These are phyloP conservation scores for Narthecium ossifragum DNA, from an alignment of 106 monocot genomes.

Conservation along the genomic window DNA sequence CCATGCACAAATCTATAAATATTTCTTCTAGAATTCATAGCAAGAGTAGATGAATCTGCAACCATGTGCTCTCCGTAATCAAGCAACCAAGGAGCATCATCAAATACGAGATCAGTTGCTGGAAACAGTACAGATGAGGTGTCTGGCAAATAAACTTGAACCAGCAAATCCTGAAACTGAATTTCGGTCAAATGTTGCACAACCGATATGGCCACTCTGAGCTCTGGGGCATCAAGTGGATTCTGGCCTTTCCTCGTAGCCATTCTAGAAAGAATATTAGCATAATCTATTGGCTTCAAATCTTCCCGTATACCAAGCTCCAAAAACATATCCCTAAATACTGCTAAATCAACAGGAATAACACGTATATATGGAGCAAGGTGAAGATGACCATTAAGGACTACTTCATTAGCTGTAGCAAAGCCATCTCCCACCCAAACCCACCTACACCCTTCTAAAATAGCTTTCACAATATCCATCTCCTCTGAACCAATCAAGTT, in stretches of 20 bases:
- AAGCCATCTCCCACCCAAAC: slow-evolving; percentile 99
- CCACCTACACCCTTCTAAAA: slow-evolving; percentile 93
- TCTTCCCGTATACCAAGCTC: slow-evolving; percentile 76
- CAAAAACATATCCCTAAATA: slow-evolving; percentile 82
- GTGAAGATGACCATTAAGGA: slow-evolving; percentile 90
- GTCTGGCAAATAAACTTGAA: slow-evolving; percentile 75
- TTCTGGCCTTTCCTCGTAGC: slow-evolving; percentile 44
- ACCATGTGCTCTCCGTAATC: slow-evolving; percentile 39
- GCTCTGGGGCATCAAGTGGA: slow-evolving; percentile 69
- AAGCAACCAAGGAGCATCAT: slow-evolving; percentile 99
- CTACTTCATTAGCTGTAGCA: slow-evolving; percentile 85
- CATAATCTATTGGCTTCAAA: slow-evolving; percentile 76
- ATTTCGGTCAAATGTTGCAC: slow-evolving; percentile 76
- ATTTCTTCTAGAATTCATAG: slow-evolving; percentile 32
- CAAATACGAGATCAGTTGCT: slow-evolving; percentile 80
- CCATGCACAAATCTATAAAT: slow-evolving; percentile 83
- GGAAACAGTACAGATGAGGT: slow-evolving; percentile 53
- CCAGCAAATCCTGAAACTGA: slow-evolving; percentile 54
- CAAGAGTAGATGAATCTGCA: slow-evolving; percentile 24
- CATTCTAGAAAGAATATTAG: slow-evolving; percentile 80
- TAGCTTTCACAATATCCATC: slow-evolving; percentile 96
- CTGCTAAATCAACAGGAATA: slow-evolving; percentile 93
- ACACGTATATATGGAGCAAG: slow-evolving; percentile 96
- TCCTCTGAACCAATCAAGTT: slow-evolving; percentile 88
- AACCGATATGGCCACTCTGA: slow-evolving; percentile 51